Evolutionary conservation across 2,329 filamentous ascomycete species (phyloP), one percentile per base, ranked within the genome.

Genomic region (Oidium heveae): DNA sequence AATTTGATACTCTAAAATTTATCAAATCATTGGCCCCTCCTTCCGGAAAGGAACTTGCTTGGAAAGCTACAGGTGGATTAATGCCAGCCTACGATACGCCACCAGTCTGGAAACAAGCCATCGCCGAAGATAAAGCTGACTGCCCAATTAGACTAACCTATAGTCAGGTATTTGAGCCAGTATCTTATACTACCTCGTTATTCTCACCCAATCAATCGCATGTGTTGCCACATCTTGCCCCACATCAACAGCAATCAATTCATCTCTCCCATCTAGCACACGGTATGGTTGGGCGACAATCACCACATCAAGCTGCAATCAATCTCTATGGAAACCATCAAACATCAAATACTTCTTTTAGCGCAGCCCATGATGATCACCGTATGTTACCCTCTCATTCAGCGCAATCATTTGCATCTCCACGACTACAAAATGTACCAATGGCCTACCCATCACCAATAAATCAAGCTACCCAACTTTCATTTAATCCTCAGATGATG

Each of bases 321-420:
- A 83, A 83, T 62, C 80, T 86, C 67, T 83, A 86, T 62, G 75
- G 74, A 28, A 80, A 82, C 57, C 72, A 69, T 4, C 82, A 82
- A 59, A 76, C 74, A 6, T 76, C 79, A 44, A 76, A 77, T 54
- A 74, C 74, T 16, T 75, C 77, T 2, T 84, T 80, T 60, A 85
- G 81, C 61, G 80, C 79, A 56, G 50, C 6, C 4, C 79, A 80
- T 60, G 88, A 94, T 60, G 84, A 87, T 56, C 85, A 64, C 63
- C 79, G 87, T 53, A 94, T 95, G 84, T 84, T 91, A 69, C 85
- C 84, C 56, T 84, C 81, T 7, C 87, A 82, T 60, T 87, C 84
- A 24, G 80, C 80, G 3, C 86, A 88, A 62, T 86, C 86, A 2
- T 91, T 86, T 66, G 82, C 85, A 9, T 94, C 88, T 16, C 87